Conservation (phyloP, 2,329 filamentous ascomycete species). For the Orbilia blumenaviensis region DNA sequence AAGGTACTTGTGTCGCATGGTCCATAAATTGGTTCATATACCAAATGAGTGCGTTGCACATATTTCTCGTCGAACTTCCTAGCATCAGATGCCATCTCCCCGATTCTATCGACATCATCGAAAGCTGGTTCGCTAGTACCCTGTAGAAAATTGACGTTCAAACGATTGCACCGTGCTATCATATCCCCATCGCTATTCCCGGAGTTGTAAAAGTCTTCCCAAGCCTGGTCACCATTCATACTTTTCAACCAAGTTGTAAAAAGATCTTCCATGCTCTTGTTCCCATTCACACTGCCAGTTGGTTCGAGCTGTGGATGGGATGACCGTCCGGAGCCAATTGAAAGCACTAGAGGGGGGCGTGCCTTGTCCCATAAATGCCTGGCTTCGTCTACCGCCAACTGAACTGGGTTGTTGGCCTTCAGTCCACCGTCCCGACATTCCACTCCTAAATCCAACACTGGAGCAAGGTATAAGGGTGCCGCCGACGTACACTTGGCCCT, state of each 20-base stretch:
- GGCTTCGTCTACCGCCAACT: not conserved
- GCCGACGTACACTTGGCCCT: slow-evolving; percentile 1
- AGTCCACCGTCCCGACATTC: slow-evolving; percentile 14
- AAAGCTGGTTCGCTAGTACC: not conserved
- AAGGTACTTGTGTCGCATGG: not conserved
- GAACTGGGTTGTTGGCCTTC: slow-evolving; percentile 11
- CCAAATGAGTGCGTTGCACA: not conserved
- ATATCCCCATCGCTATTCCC: not conserved
- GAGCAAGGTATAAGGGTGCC: not conserved
- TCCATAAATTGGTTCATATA: not conserved
- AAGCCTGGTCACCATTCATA: slow-evolving; percentile 1
- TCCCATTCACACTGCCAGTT: too few species aligned
- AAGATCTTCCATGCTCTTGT: not conserved
- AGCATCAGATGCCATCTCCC: not conserved
- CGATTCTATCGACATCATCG: not conserved
- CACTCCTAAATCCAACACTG: not conserved
- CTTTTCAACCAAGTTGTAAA: not conserved
- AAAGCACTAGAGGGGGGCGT: not conserved
- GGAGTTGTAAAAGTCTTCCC: not conserved
- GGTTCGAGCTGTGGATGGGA: not conserved
- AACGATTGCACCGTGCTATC: not conserved
- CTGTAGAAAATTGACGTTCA: not conserved
- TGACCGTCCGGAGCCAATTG: slow-evolving; percentile 2
- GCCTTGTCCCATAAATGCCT: not conserved
- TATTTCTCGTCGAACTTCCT: not conserved